A percentile compares a stretch with the other conserved stretches of the same genome.
Evolutionary conservation across 192 early-diverging fungal genomes (phyloP).

Genomic region (Backusella circina): DNA sequence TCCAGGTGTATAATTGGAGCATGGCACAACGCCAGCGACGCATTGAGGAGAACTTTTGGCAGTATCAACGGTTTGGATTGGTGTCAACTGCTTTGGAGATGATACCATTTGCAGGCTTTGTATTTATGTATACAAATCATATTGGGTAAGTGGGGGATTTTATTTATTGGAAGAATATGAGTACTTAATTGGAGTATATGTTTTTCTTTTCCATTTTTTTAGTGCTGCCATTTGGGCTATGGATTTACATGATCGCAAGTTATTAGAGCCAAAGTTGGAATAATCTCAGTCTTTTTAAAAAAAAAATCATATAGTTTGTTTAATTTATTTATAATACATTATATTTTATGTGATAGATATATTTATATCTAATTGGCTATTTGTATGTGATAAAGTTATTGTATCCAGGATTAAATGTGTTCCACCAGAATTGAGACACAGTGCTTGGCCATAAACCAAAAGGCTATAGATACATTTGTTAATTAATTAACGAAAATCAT

Average conservation of each 20-base stretch:
- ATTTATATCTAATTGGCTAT: not conserved
- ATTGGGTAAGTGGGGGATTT: slow-evolving; percentile 38
- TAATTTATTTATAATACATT: not conserved
- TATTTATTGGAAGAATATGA: not conserved
- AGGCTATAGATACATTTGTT: not conserved
- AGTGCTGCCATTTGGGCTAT: slow-evolving; percentile 5
- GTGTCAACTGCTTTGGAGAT: slow-evolving; percentile 43
- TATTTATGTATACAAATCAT: slow-evolving; percentile 48
- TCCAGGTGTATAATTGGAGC: slow-evolving; percentile 40
- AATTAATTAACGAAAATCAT: not conserved
- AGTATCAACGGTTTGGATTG: slow-evolving; percentile 42
- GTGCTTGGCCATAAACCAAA: slow-evolving; percentile 8
- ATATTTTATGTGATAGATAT: not conserved
- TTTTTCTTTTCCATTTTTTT: not conserved
- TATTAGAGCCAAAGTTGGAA: not conserved
- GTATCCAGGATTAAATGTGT: not conserved
- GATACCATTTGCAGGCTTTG: slow-evolving; percentile 41
- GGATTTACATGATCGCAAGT: slow-evolving; percentile 11
- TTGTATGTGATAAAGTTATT: not conserved
- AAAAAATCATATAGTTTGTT: not conserved
- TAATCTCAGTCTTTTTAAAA: not conserved
- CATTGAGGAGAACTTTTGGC: slow-evolving; percentile 23
- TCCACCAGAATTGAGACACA: slow-evolving; percentile 5
- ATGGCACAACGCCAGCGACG: slow-evolving; percentile 31
- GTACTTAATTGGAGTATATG: not conserved